Evolutionary conservation across 257 asterid species (phyloP).

Genomic region (Solanum bulbocastanum): DNA sequence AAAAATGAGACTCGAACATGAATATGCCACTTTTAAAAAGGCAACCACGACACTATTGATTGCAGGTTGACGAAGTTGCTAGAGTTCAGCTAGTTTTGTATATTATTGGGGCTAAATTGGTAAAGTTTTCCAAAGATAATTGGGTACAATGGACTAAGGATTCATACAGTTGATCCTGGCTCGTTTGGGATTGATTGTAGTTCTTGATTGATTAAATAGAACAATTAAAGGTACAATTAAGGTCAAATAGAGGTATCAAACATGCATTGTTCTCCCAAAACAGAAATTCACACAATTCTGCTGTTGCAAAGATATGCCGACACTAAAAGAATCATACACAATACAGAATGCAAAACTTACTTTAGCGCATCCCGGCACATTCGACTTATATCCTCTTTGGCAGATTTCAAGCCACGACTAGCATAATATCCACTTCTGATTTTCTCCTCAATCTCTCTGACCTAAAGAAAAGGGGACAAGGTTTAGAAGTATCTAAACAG

Average conservation of each 20-base stretch:
- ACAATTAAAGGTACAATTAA: not conserved
- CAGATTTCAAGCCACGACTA: slow-evolving; percentile 66
- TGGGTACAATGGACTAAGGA: not conserved
- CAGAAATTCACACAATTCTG: not conserved
- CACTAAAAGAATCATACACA: not conserved
- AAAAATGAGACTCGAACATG: not conserved
- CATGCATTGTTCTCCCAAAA: not conserved
- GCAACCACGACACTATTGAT: not conserved
- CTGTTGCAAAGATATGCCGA: not conserved
- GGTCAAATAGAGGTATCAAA: not conserved
- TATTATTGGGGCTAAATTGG: not conserved
- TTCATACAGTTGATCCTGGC: not conserved
- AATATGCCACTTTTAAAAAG: not conserved
- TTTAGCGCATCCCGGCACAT: slow-evolving; percentile 93
- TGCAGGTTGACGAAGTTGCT: not conserved
- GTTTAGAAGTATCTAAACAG: not conserved
- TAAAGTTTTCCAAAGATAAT: not conserved
- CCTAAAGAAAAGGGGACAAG: slow-evolving; percentile 35
- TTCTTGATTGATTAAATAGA: not conserved
- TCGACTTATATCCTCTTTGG: slow-evolving; percentile 81
- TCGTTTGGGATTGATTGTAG: not conserved
- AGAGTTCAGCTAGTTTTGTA: not conserved
- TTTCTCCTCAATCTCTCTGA: slow-evolving; percentile 68
- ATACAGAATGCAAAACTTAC: slow-evolving; percentile 35
- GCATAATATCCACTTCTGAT: slow-evolving; percentile 80